These are phyloP conservation scores for Gastrolobium villosum DNA, from an alignment of 306 rosid species.

Conservation along the genomic window DNA sequence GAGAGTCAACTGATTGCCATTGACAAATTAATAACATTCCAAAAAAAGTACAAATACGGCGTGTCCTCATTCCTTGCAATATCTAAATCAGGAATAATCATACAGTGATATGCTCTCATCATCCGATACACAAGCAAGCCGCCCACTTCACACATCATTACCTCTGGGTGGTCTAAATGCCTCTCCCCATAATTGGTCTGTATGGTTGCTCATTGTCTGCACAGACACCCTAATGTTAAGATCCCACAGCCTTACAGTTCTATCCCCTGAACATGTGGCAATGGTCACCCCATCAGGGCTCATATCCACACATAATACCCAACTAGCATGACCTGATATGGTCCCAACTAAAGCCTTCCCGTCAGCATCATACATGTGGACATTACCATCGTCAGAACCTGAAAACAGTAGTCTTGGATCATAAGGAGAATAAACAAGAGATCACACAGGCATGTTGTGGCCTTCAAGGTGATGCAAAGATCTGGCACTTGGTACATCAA, in stretches of 20 bases:
- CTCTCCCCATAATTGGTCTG: conserved; percentile 97
- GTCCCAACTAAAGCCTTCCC: conserved; percentile 80
- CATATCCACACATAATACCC: conserved; percentile 92
- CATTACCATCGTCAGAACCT: conserved; percentile 88
- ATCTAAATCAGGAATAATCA: conserved; percentile 74
- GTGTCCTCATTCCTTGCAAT: conserved; percentile 17
- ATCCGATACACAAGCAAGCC: conserved; percentile 96
- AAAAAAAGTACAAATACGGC: conserved; percentile 39
- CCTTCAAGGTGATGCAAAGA: conserved; percentile 96
- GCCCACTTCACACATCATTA: conserved; percentile 63
- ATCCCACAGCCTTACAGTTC: conserved; percentile 98
- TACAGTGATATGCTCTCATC: conserved; percentile 91
- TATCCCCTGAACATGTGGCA: conserved; percentile 95
- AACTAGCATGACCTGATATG: conserved; percentile 94
- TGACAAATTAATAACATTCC: conserved; percentile 17
- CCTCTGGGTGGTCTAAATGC: conserved; percentile 91
- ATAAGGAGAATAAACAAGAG: conserved; percentile 88
- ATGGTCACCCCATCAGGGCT: conserved; percentile 91
- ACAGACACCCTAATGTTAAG: conserved; percentile 85
- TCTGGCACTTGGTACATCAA: conserved; percentile 79
- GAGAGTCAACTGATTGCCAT: conserved; percentile 19
- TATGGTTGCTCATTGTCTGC: conserved; percentile 96
- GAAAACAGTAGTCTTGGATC: conserved; percentile 87
- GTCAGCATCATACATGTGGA: conserved; percentile 96
- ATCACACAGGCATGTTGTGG: conserved; percentile 93